Evolutionary conservation across 306 rosid species (phyloP), one percentile per base, ranked within the genome.

Genomic region (Vicia faba): DNA sequence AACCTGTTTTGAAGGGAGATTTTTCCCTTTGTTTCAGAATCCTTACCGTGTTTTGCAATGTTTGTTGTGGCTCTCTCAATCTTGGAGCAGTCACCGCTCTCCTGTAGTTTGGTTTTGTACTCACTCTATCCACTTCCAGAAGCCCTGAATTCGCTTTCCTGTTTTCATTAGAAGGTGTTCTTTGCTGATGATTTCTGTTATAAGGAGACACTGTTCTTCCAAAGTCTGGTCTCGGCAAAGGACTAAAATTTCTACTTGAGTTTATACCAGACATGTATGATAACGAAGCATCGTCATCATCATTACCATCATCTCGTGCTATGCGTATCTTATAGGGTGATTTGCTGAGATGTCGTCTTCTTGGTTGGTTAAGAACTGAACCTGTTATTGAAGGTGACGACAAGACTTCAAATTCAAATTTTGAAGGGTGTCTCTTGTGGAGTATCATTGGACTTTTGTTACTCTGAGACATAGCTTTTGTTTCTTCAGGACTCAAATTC

Each of bases 41-140:
- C 55, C 71, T 79, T 58, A 63, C 80, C 7, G 69, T 64, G 61
- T 49, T 84, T 11, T 67, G 76, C 70, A 66, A 58, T 54, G 46
- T 7, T 36, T 68, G 87, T 5, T 61, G 49, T 5, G 38, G 66
- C 35, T 71, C 84, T 71, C 96, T 87, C 60, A 58, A 51, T 69
- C 95, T 84, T 0, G 96, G 92, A 76, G 96, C 89, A 53, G 92
- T 81, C 46, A 66, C 58, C 51, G 92, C 56, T 80, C 98, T 85
- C 26, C 73, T 83, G 16, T 70, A 39, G 65, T 49, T 75, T 55
- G 84, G 53, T 54, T 87, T 89, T 70, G 78, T 80, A n/a, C 58
- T 60, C 26, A 14, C 68, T 72, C 72, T 71, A n/a, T 49, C 49
- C 19, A 49, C 61, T 53, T 64, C 74, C 33, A 62, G 29, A 56